Conservation (phyloP, 78 protist genomes). For the Dictyostelium capitatum region DNA sequence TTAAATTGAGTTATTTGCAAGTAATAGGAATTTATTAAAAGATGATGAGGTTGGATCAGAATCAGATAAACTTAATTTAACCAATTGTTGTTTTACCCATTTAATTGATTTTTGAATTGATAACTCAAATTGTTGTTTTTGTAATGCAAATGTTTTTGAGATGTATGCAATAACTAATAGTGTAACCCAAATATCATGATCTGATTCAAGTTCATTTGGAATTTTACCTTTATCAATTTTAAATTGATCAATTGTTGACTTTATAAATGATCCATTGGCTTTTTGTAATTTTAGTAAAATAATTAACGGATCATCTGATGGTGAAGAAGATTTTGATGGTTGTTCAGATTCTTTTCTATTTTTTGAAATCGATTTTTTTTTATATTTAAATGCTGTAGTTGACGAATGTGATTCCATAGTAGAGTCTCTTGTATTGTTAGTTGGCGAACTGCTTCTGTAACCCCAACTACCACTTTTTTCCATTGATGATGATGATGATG, state of each 20-base stretch:
- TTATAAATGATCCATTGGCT: constrained; percentile 62
- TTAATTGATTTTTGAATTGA: constrained; percentile 27
- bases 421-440: too few relatives aligned
- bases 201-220: not conserved
- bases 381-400: too few relatives aligned
- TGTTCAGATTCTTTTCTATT: too few relatives aligned
- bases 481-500: not conserved
- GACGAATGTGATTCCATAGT: too few relatives aligned
- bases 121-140: constrained; percentile 38
- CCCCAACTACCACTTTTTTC: too few relatives aligned
- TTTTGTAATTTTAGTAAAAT: constrained; percentile 32
- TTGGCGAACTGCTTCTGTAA: too few relatives aligned
- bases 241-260: not conserved
- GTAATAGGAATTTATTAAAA: not conserved
- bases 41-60: not conserved
- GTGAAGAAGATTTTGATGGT: too few relatives aligned
- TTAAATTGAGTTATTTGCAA: constrained; percentile 1
- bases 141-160: not conserved
- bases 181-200: constrained; percentile 37
- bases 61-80: not conserved
- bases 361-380: too few relatives aligned
- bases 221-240: not conserved
- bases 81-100: constrained; percentile 46
- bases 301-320: constrained; percentile 7
- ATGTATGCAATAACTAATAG: constrained; percentile 34